Evolutionary conservation across 1,284 basidiomycete species (phyloP).

Genomic region (Rhodofomes roseus): DNA sequence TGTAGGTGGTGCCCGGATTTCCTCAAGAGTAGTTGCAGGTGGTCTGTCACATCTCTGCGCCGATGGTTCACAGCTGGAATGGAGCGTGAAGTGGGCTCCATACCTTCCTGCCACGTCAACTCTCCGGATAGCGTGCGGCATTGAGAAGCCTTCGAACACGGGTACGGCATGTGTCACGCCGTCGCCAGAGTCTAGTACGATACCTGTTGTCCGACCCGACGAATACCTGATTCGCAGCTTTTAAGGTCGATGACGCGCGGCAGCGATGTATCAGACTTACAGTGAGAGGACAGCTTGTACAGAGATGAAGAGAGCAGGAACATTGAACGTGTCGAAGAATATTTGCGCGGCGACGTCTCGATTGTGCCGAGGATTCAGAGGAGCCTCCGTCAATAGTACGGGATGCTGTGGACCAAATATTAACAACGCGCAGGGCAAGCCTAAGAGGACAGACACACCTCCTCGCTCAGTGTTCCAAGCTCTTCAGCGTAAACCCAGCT

Average conservation of each 20-base stretch:
- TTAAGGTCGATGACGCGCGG: conserved; percentile 10
- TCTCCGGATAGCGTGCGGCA: conserved; percentile 96
- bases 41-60: conserved; percentile 90
- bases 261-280: conserved; percentile 45
- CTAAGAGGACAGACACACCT: conserved; percentile 53
- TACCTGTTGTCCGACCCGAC: conserved; percentile 97
- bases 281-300: conserved; percentile 97
- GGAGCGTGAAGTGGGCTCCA: conserved; percentile 13
- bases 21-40: conserved; percentile 90
- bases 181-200: conserved; percentile 98
- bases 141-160: conserved; percentile 98
- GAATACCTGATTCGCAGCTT: conserved; percentile 72
- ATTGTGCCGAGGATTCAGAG: conserved; percentile 91
- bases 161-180: conserved; percentile 99
- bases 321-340: conserved; percentile 99
- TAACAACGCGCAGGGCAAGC: background rate
- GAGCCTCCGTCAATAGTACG: conserved; percentile 92
- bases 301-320: conserved; percentile 94
- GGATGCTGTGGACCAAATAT: conserved; percentile 70
- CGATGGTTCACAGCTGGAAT: background rate
- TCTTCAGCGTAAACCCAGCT: conserved; percentile 95
- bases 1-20: conserved; percentile 95
- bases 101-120: conserved; percentile 95
- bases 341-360: conserved; percentile 95
- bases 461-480: conserved; percentile 90